These are phyloP conservation scores for Hyaloscypha variabilis DNA, from an alignment of 495 filamentous ascomycete species.

Conservation along the genomic window DNA sequence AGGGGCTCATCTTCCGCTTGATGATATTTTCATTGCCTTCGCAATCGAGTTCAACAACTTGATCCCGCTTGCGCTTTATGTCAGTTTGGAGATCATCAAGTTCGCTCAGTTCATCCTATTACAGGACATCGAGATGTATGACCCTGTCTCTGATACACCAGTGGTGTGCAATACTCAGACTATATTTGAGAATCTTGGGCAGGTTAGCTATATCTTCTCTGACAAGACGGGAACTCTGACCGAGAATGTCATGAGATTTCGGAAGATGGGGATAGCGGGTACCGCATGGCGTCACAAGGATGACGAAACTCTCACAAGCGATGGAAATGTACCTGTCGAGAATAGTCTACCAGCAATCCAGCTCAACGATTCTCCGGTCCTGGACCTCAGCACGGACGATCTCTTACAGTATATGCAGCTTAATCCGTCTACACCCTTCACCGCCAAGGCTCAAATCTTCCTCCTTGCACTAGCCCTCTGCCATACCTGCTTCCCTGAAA, in stretches of 20 bases:
- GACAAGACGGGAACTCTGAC: slow-evolving; percentile 71
- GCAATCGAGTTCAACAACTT: slow-evolving; percentile 92
- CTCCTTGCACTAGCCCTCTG: slow-evolving; percentile 83
- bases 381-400: slow-evolving; percentile 47
- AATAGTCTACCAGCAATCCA: slow-evolving; percentile 14
- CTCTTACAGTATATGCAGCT: slow-evolving; percentile 74
- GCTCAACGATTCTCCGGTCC: slow-evolving; percentile 35
- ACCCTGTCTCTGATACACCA: slow-evolving; percentile 79
- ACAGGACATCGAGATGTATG: slow-evolving; percentile 88
- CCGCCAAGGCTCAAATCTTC: slow-evolving; percentile 75
- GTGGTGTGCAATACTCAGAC: slow-evolving; percentile 89
- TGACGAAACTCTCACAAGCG: slow-evolving; percentile 41
- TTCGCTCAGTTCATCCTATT: slow-evolving; percentile 82
- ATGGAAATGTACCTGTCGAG: not conserved
- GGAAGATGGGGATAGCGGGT: slow-evolving; percentile 81
- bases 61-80: slow-evolving; percentile 91
- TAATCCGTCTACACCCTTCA: slow-evolving; percentile 73
- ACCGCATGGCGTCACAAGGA: slow-evolving; percentile 83
- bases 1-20: slow-evolving; percentile 65
- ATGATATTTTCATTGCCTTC: slow-evolving; percentile 81
- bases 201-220: slow-evolving; percentile 73
- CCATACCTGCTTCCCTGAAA: slow-evolving; percentile 87
- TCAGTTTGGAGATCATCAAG: slow-evolving; percentile 94
- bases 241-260: slow-evolving; percentile 83
- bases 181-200: slow-evolving; percentile 87